Conservation (phyloP, 768 basidiomycete genomes). For the Rhodosporidiobolus sp. region DNA sequence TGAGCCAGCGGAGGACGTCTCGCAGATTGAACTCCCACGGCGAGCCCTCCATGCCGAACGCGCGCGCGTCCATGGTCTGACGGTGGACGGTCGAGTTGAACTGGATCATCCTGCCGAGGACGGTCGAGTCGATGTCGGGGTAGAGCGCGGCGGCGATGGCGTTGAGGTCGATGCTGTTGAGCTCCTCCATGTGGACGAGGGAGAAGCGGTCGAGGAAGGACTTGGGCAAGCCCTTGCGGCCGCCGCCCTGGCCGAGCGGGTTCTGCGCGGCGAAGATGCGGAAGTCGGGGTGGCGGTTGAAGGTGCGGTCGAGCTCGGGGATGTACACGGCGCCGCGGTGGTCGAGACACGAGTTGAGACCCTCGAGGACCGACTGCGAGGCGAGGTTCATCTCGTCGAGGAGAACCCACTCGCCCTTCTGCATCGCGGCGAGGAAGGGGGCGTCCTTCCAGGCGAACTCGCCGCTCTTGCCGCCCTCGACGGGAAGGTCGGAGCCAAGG, state of each 20-base stretch:
- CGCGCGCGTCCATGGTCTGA: constrained; percentile 61
- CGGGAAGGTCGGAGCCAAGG: constrained; percentile 92
- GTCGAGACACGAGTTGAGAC: constrained; percentile 91
- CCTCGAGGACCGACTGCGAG: constrained; percentile 92
- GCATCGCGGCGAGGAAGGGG: constrained; percentile 86
- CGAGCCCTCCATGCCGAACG: constrained; percentile 54
- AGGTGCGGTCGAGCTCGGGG: constrained; percentile 87
- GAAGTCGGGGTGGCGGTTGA: constrained; percentile 84
- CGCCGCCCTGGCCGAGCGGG: constrained; percentile 90
- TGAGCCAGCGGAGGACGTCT: constrained; percentile 85
- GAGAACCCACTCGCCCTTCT: constrained; percentile 95
- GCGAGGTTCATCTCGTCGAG: constrained; percentile 99
- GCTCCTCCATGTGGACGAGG: constrained; percentile 89
- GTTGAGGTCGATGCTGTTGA: constrained; percentile 70
- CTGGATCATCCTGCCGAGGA: constrained; percentile 70
- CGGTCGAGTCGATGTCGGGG: constrained; percentile 58
- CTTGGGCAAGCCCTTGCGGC: constrained; percentile 92
- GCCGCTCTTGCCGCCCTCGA: constrained; percentile 82
- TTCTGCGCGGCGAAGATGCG: constrained; percentile 98
- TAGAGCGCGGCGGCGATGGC: constrained; percentile 73
- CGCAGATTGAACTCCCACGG: constrained; percentile 99
- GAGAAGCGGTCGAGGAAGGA: constrained; percentile 98
- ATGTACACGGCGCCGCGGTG: constrained; percentile 93
- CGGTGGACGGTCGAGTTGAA: constrained; percentile 72
- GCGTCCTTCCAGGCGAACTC: constrained; percentile 98